Base-by-base conservation (phyloP, 1,139 yeast genomes). In the Debaryomycetaceae sp. region DNA sequence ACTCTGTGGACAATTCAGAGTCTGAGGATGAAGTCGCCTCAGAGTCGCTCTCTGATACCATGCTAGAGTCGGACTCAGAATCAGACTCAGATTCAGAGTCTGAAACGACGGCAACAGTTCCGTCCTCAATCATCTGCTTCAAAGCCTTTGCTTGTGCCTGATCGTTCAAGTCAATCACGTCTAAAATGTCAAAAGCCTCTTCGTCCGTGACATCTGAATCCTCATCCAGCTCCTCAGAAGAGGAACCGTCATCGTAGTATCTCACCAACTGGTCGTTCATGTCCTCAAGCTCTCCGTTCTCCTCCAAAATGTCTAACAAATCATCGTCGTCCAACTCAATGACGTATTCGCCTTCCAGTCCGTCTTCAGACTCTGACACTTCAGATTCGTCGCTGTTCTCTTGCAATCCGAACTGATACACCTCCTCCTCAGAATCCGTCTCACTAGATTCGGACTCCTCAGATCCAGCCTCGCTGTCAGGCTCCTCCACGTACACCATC, bases 401-500 rank as follows among this genome's bases (percentile, higher is more conserved):
- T 23, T 40, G 35, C 37, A 40, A 38, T 24, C 24, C 24, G 30
- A 24, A 38, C 39, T 36, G 34, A 40, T 56, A 60, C 6, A 51
- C 53, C 44, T 55, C 62, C 39, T 49, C 52, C 38, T 59, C 60
- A 35, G 46, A 39, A 22, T 34, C 34, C 31, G 11, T 7, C 11
- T 11, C 11, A 24, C 50, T 55, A 35, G 48, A 50, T 36, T 53
- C 60, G 31, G 52, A 54, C 39, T 54, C 55, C 33, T 53, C 59
- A 36, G 39, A 43, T 33, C 63, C 69, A 40, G 58, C 59, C 41
- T 62, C 65, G 42, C 58, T 56, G 41, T 58, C 69, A 42, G 76
- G 76, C 49, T 71, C 76, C 59, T 71, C 76, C 44, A 71, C 74
- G 45, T 58, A 69, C 11, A 66, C 76, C 44, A 61, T 57, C 42